Conservation (phyloP, 1,139 yeast genomes). For the Pichia sp. region DNA sequence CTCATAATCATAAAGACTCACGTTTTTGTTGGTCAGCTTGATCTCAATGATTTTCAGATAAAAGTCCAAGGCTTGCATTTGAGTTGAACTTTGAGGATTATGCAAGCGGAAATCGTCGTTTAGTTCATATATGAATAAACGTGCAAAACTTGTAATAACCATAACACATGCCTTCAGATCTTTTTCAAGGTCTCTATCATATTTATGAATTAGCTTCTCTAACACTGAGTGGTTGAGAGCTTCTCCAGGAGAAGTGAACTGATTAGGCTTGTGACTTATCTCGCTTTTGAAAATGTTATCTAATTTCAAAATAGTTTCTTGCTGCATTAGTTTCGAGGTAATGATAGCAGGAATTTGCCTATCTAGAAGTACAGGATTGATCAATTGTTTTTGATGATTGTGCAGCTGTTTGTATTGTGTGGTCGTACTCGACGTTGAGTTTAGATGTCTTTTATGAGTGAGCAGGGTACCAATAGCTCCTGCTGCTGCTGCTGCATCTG, state of each 20-base stretch:
- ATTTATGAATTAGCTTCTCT: conserved; percentile 40
- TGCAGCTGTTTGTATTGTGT: conserved; percentile 24
- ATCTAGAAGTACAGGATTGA: conserved; percentile 31
- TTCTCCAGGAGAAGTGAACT: conserved; percentile 23
- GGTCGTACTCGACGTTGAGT: conserved; percentile 21
- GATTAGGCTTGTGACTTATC: conserved; percentile 29
- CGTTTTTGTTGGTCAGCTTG: conserved; percentile 53
- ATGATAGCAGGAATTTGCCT: conserved; percentile 31
- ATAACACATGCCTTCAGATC: conserved; percentile 35
- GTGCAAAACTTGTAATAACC: conserved; percentile 37
- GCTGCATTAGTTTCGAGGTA: conserved; percentile 27
- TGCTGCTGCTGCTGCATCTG: conserved; percentile 33
- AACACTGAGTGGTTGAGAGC: conserved; percentile 36
- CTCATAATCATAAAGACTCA: conserved; percentile 77
- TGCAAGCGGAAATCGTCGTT: conserved; percentile 29
- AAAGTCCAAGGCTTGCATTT: conserved; percentile 30
- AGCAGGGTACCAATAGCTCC: conserved; percentile 33
- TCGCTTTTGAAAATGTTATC: conserved; percentile 39
- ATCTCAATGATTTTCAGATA: conserved; percentile 46
- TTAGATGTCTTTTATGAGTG: conserved; percentile 28
- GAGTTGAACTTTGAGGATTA: conserved; percentile 30
- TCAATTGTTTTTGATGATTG: conserved; percentile 27
- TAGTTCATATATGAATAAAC: conserved; percentile 34
- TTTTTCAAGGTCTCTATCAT: conserved; percentile 36
- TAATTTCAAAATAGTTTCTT: conserved; percentile 37